Percentiles rank a stretch among this genome's conserved stretches.
phyloP scores from a whole-genome alignment of 1,284 basidiomycete genomes.

The Cutaneotrichosporon sp. region DNA sequence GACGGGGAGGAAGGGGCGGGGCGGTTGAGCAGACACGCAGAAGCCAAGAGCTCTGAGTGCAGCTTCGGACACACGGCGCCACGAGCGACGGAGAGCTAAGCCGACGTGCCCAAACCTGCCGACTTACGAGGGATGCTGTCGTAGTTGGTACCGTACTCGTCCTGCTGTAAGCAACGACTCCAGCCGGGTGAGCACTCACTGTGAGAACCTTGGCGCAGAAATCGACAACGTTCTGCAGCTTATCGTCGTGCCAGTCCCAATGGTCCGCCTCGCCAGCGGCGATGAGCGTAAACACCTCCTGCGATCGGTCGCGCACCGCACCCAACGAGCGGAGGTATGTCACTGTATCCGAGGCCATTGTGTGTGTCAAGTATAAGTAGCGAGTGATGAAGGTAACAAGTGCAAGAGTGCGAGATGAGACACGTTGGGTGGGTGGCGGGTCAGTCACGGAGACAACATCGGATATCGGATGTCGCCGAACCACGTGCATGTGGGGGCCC shows the following conservation, averaged over 20 bases:
- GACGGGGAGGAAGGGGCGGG: neutral
- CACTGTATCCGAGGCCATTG: neutral
- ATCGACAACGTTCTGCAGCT: slow-evolving; percentile 65
- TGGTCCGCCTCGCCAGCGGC: slow-evolving; percentile 68
- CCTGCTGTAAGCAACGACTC: slow-evolving; percentile 50
- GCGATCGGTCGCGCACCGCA: slow-evolving; percentile 79
- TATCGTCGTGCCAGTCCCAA: slow-evolving; percentile 76
- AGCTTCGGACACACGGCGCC: neutral
- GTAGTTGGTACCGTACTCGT: slow-evolving; percentile 74
- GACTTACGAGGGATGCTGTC: slow-evolving; percentile 47
- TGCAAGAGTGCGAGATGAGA: neutral
- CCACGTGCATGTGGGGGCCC: too few relatives aligned
- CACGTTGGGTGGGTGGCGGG: too few relatives aligned
- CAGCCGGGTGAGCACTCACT: slow-evolving; percentile 53
- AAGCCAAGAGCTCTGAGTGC: neutral
- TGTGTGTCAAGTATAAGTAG: neutral
- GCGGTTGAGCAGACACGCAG: neutral
- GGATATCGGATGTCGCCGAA: too few relatives aligned
- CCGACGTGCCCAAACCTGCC: too few relatives aligned
- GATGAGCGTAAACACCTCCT: slow-evolving; percentile 70
- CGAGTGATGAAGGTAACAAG: neutral
- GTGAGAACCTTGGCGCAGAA: slow-evolving; percentile 79
- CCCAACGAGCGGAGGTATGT: slow-evolving; percentile 77
- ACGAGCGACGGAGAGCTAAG: too few relatives aligned
- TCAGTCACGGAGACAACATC: too few relatives aligned